Evolutionary conservation across 495 filamentous ascomycete species (phyloP).

Genomic region (Xylaria bambusicola): DNA sequence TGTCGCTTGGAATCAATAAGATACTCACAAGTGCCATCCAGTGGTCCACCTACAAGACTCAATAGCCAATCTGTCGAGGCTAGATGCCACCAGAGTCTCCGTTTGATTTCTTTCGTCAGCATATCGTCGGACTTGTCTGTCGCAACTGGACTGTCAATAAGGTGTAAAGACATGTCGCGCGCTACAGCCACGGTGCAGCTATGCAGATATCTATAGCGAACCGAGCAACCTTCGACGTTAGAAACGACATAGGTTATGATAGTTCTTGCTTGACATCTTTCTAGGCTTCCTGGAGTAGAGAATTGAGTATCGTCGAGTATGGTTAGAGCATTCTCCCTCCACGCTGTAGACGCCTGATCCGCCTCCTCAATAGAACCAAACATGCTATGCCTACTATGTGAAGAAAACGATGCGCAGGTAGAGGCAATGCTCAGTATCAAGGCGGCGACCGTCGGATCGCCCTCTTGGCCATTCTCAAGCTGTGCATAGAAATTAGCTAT

Average conservation of each 20-base stretch:
- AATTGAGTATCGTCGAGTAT: conserved; percentile 41
- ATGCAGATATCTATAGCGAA: conserved; percentile 37
- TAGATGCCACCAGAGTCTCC: conserved; percentile 55
- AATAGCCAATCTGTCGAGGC: conserved; percentile 50
- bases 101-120: conserved; percentile 41
- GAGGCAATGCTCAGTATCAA: conserved; percentile 50
- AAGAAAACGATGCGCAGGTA: conserved; percentile 42
- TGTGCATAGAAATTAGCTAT: conserved; percentile 39
- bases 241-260: conserved; percentile 42
- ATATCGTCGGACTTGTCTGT: conserved; percentile 25
- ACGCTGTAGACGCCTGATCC: conserved; percentile 31
- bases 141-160: conserved; percentile 40
- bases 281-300: conserved; percentile 35
- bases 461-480: conserved; percentile 9
- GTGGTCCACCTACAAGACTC: conserved; percentile 35
- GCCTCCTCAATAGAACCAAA: conserved; percentile 40
- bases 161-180: conserved; percentile 44
- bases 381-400: conserved; percentile 5
- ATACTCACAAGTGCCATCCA: conserved; percentile 44
- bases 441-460: conserved; percentile 26
- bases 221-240: conserved; percentile 44
- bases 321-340: conserved; percentile 42
- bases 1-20: no score
- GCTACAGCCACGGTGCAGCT: conserved; percentile 35
- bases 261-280: conserved; percentile 47